These are phyloP conservation scores for Apocynum venetum DNA, from an alignment of 257 asterid genomes.

Conservation along the genomic window DNA sequence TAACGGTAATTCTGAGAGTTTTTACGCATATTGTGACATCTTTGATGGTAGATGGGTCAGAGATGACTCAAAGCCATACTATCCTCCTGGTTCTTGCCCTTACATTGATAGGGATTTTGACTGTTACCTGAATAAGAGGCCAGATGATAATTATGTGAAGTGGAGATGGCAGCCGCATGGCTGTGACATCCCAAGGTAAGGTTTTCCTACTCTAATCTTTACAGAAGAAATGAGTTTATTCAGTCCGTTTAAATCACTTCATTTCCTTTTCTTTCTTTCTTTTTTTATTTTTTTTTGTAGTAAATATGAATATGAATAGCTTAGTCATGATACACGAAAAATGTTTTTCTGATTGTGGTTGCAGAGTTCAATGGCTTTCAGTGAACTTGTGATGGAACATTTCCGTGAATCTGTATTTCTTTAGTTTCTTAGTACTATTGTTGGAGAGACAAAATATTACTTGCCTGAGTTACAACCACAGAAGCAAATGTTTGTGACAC, in stretches of 20 bases:
- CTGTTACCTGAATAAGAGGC: conserved; percentile 76
- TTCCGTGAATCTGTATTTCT: neutral
- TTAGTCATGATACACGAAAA: neutral
- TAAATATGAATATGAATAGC: neutral
- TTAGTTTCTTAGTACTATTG: neutral
- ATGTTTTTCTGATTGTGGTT: neutral
- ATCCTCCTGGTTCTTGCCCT: conserved; percentile 88
- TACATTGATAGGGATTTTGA: conserved; percentile 76
- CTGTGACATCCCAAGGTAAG: conserved; percentile 87
- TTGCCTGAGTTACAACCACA: no score
- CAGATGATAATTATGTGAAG: conserved; percentile 56
- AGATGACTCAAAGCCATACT: conserved; percentile 65
- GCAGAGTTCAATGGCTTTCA: neutral
- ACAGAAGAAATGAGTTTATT: neutral
- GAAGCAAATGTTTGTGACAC: no score
- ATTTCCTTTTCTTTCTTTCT: neutral
- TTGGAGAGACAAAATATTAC: neutral
- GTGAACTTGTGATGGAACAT: neutral
- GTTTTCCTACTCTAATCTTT: neutral
- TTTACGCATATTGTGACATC: conserved; percentile 62
- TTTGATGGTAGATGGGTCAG: conserved; percentile 87
- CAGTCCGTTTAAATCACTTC: neutral
- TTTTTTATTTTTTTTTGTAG: no score
- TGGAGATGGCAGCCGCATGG: conserved; percentile 94
- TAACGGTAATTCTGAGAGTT: conserved; percentile 16